Conservation (phyloP, 1,284 basidiomycete species). For the Exobasidium cylindrosporum region DNA sequence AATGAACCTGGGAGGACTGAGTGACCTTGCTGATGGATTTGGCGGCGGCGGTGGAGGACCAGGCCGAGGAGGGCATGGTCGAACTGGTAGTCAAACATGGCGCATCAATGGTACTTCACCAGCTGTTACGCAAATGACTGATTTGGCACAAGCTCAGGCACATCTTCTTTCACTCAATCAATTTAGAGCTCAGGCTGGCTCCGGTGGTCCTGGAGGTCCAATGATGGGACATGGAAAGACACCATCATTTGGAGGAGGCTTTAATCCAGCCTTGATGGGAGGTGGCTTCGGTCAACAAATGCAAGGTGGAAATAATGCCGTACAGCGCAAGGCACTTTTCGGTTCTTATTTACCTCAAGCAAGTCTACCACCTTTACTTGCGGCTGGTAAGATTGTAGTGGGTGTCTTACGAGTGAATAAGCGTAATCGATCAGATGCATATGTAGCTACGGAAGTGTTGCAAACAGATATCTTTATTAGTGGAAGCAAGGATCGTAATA, state of each 20-base stretch:
- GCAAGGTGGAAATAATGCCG: conserved; percentile 64
- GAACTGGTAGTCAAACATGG: conserved; percentile 27
- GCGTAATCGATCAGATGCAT: conserved; percentile 96
- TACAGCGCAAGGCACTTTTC: conserved; percentile 95
- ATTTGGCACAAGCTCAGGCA: conserved; percentile 66
- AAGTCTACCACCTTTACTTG: conserved; percentile 89
- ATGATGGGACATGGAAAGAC: conserved; percentile 79
- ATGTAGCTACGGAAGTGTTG: conserved; percentile 96
- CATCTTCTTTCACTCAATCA: conserved; percentile 94
- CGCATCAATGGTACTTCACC: conserved; percentile 29
- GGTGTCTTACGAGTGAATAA: conserved; percentile 98
- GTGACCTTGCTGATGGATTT: conserved; percentile 48
- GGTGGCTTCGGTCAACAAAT: conserved; percentile 71
- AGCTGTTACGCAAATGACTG: conserved; percentile 25
- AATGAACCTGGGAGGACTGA: conserved; percentile 32
- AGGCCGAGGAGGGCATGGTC: conserved; percentile 28
- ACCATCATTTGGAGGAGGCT: conserved; percentile 93
- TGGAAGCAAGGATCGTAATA: conserved; percentile 96
- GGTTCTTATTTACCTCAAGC: conserved; percentile 98
- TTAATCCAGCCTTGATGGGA: conserved; percentile 75
- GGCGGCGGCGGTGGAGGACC: conserved; percentile 21
- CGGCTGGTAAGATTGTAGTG: conserved; percentile 97
- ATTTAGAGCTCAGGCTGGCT: conserved; percentile 65
- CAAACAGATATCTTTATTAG: conserved; percentile 90
- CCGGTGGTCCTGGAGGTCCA: conserved; percentile 62